These are phyloP conservation scores for Metarhizium sp. DNA, from an alignment of 2,329 filamentous ascomycete species.

Conservation along the genomic window DNA sequence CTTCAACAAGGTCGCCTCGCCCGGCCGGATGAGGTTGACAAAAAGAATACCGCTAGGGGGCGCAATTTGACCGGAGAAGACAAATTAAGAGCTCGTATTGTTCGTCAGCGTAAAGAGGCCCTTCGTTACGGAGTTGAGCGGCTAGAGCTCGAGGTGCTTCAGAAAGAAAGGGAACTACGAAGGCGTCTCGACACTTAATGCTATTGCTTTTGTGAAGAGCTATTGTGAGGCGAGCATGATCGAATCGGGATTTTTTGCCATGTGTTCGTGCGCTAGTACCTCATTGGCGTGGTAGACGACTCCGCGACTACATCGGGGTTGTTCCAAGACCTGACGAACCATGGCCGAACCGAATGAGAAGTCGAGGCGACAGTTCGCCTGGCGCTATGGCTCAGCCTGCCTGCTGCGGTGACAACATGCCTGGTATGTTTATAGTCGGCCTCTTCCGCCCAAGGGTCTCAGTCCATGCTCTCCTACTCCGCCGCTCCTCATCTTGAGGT, in stretches of 20 bases:
- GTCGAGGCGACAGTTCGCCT: neutral
- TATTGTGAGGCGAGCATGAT: neutral
- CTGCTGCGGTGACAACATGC: neutral
- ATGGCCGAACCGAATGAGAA: neutral
- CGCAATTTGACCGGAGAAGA: slow-evolving; percentile 42
- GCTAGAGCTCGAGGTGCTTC: slow-evolving; percentile 75
- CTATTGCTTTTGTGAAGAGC: neutral
- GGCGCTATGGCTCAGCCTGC: neutral
- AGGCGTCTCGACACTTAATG: slow-evolving; percentile 34
- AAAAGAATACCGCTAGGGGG: slow-evolving; percentile 8
- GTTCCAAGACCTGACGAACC: neutral
- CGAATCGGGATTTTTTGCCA: neutral
- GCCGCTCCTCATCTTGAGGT: neutral
- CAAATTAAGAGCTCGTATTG: slow-evolving; percentile 44
- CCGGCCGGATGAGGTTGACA: slow-evolving; percentile 15
- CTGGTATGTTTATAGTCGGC: slow-evolving; percentile 1
- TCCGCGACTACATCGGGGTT: neutral
- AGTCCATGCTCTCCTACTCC: neutral
- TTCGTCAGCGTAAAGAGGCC: slow-evolving; percentile 75
- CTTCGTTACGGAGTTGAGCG: slow-evolving; percentile 80
- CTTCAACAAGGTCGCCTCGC: slow-evolving; percentile 64
- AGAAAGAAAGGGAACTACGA: slow-evolving; percentile 54
- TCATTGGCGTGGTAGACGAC: neutral
- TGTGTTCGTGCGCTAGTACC: neutral
- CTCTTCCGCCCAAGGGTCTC: neutral